Conservation (phyloP, 106 monocot species). For the Amphibolis antarctica region DNA sequence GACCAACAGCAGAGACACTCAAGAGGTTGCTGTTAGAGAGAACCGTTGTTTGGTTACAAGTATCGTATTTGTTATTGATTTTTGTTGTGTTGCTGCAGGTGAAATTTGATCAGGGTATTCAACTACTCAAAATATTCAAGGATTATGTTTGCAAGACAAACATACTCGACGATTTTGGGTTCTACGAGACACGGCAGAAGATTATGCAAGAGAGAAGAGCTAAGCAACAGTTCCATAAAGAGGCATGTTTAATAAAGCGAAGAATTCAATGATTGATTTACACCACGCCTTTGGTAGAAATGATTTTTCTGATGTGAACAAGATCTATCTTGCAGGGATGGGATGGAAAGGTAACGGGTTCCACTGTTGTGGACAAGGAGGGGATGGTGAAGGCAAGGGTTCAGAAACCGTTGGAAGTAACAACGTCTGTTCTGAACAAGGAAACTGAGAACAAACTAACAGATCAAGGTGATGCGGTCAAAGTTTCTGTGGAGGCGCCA, state of each 20-base stretch:
- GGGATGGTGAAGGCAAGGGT: not conserved
- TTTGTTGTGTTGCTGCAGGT: slow-evolving; percentile 16
- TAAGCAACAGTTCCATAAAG: slow-evolving; percentile 39
- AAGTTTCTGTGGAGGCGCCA: not conserved
- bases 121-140: slow-evolving; percentile 63
- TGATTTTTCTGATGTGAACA: too few species aligned
- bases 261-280: not conserved
- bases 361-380: not conserved
- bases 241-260: slow-evolving; percentile 9
- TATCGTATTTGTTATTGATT: not conserved
- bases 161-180: slow-evolving; percentile 55
- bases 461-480: not conserved
- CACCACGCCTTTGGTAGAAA: too few species aligned
- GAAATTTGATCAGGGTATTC: slow-evolving; percentile 50
- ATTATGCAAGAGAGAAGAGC: slow-evolving; percentile 48
- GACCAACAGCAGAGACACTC: slow-evolving; percentile 89
- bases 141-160: slow-evolving; percentile 51
- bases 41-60: not conserved
- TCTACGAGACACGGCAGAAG: slow-evolving; percentile 67
- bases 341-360: slow-evolving; percentile 7
- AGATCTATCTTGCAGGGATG: slow-evolving; percentile 5
- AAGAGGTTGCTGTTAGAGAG: slow-evolving; percentile 45
- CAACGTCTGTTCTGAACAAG: not conserved
- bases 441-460: not conserved
- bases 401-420: slow-evolving; percentile 4